These are phyloP conservation scores for Aspergillus japonicus DNA, from an alignment of 2,329 filamentous ascomycete genomes.

Conservation along the genomic window DNA sequence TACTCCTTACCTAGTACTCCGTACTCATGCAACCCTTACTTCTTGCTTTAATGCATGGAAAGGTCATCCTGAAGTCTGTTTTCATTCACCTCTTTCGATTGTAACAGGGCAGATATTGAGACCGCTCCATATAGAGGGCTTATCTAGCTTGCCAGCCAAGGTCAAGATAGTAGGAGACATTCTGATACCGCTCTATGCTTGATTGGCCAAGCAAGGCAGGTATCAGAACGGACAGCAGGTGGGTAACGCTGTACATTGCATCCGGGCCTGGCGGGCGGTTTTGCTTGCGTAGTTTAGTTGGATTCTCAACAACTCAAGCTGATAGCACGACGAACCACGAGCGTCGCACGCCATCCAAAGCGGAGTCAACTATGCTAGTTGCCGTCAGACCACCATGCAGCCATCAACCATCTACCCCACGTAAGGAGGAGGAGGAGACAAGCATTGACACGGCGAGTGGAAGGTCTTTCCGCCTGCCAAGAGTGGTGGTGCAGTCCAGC, in stretches of 20 bases:
- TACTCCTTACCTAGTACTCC: not conserved
- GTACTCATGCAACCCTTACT: not conserved
- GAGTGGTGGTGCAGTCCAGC: constrained; percentile 1
- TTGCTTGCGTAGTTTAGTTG: no score
- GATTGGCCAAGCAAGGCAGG: not conserved
- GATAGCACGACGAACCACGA: not conserved
- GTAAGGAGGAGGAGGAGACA: no score
- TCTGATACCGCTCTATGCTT: not conserved
- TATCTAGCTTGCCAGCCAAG: not conserved
- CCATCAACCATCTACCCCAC: not conserved
- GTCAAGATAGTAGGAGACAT: not conserved
- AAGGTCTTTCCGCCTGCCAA: not conserved
- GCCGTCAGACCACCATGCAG: not conserved
- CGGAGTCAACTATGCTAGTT: not conserved
- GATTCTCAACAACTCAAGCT: no score
- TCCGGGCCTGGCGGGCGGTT: not conserved
- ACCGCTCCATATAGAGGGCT: not conserved
- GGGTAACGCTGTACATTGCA: not conserved
- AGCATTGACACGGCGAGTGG: not conserved
- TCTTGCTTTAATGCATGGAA: not conserved
- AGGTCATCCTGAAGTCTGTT: no score
- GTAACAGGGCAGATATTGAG: no score
- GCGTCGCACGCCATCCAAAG: not conserved
- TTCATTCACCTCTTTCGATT: no score
- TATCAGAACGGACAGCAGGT: not conserved